These are phyloP conservation scores for Marasmius fiardii DNA, from an alignment of 1,284 basidiomycete species.

Conservation along the genomic window DNA sequence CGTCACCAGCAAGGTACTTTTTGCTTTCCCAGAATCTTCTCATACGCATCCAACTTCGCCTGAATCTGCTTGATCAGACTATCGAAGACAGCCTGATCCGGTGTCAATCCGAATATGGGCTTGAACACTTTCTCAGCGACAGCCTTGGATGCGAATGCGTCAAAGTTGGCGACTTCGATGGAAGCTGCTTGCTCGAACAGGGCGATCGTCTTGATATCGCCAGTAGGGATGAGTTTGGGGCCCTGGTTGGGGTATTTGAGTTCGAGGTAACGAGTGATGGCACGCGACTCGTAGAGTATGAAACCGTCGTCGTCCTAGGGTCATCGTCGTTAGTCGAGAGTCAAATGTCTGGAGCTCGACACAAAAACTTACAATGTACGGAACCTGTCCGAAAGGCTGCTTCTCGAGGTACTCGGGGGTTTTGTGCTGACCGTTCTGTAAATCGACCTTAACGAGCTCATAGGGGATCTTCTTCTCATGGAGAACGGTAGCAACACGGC, in stretches of 20 bases:
- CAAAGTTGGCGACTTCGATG: slow-evolving; percentile 42
- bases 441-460: slow-evolving; percentile 35
- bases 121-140: slow-evolving; percentile 38
- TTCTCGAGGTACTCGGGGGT: slow-evolving; percentile 23
- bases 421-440: slow-evolving; percentile 6
- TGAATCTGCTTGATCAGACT: slow-evolving; percentile 23
- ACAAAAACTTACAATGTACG: slow-evolving; percentile 36
- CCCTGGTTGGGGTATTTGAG: slow-evolving; percentile 32
- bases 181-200: slow-evolving; percentile 44
- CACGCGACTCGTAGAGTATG: slow-evolving; percentile 31
- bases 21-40: slow-evolving; percentile 34
- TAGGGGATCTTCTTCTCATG: slow-evolving; percentile 49
- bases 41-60: slow-evolving; percentile 34
- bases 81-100: slow-evolving; percentile 24
- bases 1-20: slow-evolving; percentile 37
- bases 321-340: too few relatives aligned
- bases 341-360: neutral
- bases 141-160: slow-evolving; percentile 31
- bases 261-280: slow-evolving; percentile 28
- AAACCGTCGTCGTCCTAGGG: slow-evolving; percentile 44
- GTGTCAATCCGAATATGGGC: slow-evolving; percentile 11
- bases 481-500: slow-evolving; percentile 38
- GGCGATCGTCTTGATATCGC: slow-evolving; percentile 26
- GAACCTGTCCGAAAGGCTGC: slow-evolving; percentile 56
- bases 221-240: slow-evolving; percentile 15